phyloP scores from a whole-genome alignment of 495 filamentous ascomycete species.

The Hyaloscypha finlandica region DNA sequence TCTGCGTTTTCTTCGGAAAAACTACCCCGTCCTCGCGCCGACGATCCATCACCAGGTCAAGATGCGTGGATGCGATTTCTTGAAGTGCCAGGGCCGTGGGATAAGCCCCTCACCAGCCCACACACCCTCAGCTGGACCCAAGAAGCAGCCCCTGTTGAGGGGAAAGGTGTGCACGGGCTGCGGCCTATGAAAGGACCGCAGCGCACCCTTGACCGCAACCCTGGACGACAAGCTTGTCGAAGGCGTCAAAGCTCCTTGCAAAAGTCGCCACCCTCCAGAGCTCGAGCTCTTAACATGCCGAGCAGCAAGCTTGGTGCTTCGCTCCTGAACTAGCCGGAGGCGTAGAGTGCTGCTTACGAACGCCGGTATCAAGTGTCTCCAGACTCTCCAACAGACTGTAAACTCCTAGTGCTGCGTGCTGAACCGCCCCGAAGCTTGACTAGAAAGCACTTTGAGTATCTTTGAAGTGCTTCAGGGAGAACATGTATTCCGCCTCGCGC shows the following conservation, averaged over 20 bases:
- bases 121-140: conserved; percentile 21
- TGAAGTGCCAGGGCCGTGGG: conserved; percentile 8
- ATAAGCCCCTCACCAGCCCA: conserved; percentile 16
- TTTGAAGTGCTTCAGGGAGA: background rate
- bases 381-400: background rate
- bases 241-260: conserved; percentile 19
- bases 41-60: conserved; percentile 20
- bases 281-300: background rate
- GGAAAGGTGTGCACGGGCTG: conserved; percentile 27
- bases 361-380: background rate
- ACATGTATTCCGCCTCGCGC: background rate
- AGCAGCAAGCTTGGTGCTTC: background rate
- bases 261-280: background rate
- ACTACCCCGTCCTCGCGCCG: conserved; percentile 4
- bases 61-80: background rate
- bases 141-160: conserved; percentile 28
- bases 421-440: background rate
- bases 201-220: conserved; percentile 36
- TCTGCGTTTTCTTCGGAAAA: conserved; percentile 9
- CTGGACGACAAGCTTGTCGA: conserved; percentile 10
- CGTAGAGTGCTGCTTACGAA: background rate
- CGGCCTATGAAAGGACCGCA: conserved; percentile 36
- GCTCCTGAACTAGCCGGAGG: background rate
- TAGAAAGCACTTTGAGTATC: background rate
- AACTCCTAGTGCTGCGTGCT: background rate